phyloP scores from a whole-genome alignment of 768 basidiomycete species.

The Russula virescens region DNA sequence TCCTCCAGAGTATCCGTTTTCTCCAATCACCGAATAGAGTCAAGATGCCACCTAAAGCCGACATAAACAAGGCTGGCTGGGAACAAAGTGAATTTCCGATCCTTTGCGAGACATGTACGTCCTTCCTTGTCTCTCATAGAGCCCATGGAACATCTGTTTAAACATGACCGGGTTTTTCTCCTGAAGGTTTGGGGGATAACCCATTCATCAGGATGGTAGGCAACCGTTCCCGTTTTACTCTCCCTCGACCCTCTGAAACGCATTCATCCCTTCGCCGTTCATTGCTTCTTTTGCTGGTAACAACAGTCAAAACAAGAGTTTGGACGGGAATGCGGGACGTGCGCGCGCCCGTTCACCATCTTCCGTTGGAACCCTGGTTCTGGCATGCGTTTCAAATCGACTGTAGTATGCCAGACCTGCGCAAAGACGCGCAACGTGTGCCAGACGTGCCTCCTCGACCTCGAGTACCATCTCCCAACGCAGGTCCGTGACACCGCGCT shows the following conservation, averaged over 20 bases:
- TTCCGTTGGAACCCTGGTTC: slow-evolving; percentile 98
- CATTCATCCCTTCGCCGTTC: neutral
- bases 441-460: slow-evolving; percentile 94
- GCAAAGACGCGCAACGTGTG: slow-evolving; percentile 96
- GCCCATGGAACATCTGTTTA: neutral
- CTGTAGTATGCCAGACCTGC: slow-evolving; percentile 95
- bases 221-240: neutral
- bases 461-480: slow-evolving; percentile 93
- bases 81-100: slow-evolving; percentile 92
- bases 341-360: slow-evolving; percentile 92
- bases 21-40: neutral
- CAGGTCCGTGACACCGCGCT: slow-evolving; percentile 97
- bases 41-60: slow-evolving; percentile 71
- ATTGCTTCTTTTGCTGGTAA: neutral
- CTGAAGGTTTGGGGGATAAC: slow-evolving; percentile 74
- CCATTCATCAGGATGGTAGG: slow-evolving; percentile 93
- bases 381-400: slow-evolving; percentile 92
- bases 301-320: slow-evolving; percentile 92
- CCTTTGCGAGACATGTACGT: slow-evolving; percentile 86
- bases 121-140: neutral
- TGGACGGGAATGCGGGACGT: slow-evolving; percentile 94
- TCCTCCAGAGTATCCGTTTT: neutral
- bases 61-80: slow-evolving; percentile 93
- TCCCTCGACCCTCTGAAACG: neutral
- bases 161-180: neutral